These are phyloP conservation scores for Pseudogymnoascus sp. DNA, from an alignment of 2,329 filamentous ascomycete species.

Conservation along the genomic window DNA sequence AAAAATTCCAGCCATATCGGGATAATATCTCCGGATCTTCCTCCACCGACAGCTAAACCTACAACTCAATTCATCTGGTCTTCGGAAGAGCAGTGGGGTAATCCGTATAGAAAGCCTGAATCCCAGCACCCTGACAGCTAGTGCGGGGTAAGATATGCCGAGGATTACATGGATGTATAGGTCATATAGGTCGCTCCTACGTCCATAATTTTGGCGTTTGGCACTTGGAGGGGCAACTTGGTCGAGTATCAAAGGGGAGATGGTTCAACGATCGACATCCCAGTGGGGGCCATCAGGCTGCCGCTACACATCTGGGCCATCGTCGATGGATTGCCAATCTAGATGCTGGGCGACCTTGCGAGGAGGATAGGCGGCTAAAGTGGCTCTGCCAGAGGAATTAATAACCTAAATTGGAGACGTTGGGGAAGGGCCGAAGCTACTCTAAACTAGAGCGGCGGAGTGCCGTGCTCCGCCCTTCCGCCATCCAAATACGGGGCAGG, in stretches of 20 bases:
- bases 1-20: background rate
- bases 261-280: background rate
- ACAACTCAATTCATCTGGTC: background rate
- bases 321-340: background rate
- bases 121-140: background rate
- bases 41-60: background rate
- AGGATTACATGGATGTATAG: background rate
- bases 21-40: background rate
- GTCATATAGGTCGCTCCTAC: background rate
- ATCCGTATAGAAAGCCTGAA: too few relatives aligned
- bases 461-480: background rate
- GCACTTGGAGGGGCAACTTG: background rate
- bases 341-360: background rate
- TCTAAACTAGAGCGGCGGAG: background rate
- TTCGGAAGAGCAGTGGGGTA: background rate
- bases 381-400: background rate
- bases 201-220: background rate
- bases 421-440: background rate
- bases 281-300: background rate
- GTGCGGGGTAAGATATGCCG: background rate
- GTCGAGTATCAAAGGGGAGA: background rate
- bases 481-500: background rate
- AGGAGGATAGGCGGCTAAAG: background rate
- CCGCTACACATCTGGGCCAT: background rate
- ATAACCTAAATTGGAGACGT: background rate